A percentile compares a stretch with the other conserved stretches of the same genome.
These are phyloP conservation scores for Endoconidiophora laricicola DNA, from an alignment of 2,329 filamentous ascomycete genomes.

Conservation along the genomic window DNA sequence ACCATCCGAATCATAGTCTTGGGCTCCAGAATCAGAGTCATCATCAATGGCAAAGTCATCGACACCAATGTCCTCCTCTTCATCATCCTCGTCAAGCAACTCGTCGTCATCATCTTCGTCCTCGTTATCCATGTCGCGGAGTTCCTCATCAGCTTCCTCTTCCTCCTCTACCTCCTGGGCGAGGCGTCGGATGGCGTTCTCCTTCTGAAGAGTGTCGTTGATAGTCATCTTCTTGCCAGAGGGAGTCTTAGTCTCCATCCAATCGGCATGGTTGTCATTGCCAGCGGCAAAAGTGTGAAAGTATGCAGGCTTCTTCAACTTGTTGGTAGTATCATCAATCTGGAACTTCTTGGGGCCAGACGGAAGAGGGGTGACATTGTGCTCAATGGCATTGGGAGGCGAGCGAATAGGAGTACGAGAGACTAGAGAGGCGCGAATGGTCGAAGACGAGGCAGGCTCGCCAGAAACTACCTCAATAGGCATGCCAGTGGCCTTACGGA, in stretches of 20 bases:
- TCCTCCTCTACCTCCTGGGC: slow-evolving; percentile 87
- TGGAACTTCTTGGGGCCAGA: slow-evolving; percentile 11
- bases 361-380: slow-evolving; percentile 4
- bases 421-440: slow-evolving; percentile 4
- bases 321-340: slow-evolving; percentile 10
- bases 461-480: background rate
- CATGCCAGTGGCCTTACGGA: background rate
- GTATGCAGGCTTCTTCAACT: slow-evolving; percentile 31
- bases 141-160: slow-evolving; percentile 55
- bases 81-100: slow-evolving; percentile 32
- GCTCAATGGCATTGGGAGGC: slow-evolving; percentile 4
- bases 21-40: slow-evolving; percentile 49
- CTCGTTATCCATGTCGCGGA: slow-evolving; percentile 29
- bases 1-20: slow-evolving; percentile 43
- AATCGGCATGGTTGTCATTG: slow-evolving; percentile 66
- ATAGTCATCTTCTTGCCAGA: slow-evolving; percentile 63
- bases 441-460: slow-evolving; percentile 10
- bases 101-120: slow-evolving; percentile 32
- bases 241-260: slow-evolving; percentile 58
- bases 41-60: slow-evolving; percentile 36
- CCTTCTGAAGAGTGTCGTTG: slow-evolving; percentile 75
- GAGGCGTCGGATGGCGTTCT: slow-evolving; percentile 71
- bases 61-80: slow-evolving; percentile 34
- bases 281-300: slow-evolving; percentile 92
- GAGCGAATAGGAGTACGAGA: slow-evolving; percentile 5